phyloP scores from a whole-genome alignment of 2,329 filamentous ascomycete species.

The Ophiocordyceps camponoti-saundersi region DNA sequence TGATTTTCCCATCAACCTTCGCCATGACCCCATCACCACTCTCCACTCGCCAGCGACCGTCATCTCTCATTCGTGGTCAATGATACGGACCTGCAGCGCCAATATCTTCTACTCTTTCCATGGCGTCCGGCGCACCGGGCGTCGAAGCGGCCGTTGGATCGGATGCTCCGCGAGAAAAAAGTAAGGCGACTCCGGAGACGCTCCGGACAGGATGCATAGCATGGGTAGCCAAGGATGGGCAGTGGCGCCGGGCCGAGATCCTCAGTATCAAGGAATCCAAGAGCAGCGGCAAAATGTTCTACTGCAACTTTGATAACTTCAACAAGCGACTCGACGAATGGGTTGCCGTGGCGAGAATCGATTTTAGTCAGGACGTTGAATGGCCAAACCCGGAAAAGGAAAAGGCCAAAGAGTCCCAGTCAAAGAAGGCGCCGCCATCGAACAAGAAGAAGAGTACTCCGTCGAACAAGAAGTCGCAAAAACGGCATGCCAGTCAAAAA shows the following conservation, averaged over 20 bases:
- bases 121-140: conserved; percentile 31
- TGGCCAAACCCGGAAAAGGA: conserved; percentile 88
- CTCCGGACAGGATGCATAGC: conserved; percentile 47
- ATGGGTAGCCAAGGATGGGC: conserved; percentile 54
- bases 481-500: conserved; percentile 28
- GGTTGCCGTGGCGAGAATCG: conserved; percentile 68
- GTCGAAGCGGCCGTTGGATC: conserved; percentile 39
- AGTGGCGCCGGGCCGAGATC: conserved; percentile 84
- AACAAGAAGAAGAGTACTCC: conserved; percentile 36
- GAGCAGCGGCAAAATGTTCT: conserved; percentile 75
- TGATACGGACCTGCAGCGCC: background rate
- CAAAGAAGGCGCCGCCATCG: conserved; percentile 47
- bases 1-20: too few species aligned
- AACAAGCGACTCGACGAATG: conserved; percentile 81
- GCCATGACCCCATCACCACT: too few species aligned
- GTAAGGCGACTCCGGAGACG: conserved; percentile 70
- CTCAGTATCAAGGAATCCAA: conserved; percentile 86
- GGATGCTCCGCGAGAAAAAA: conserved; percentile 47
- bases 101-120: conserved; percentile 18
- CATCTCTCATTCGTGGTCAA: background rate
- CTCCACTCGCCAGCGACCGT: background rate
- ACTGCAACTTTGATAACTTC: conserved; percentile 97
- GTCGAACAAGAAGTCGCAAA: conserved; percentile 40
- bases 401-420: conserved; percentile 57
- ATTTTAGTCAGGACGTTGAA: conserved; percentile 81